Base-by-base conservation (phyloP, 176 grass and related monocot species). In the Musa schizocarpa region DNA sequence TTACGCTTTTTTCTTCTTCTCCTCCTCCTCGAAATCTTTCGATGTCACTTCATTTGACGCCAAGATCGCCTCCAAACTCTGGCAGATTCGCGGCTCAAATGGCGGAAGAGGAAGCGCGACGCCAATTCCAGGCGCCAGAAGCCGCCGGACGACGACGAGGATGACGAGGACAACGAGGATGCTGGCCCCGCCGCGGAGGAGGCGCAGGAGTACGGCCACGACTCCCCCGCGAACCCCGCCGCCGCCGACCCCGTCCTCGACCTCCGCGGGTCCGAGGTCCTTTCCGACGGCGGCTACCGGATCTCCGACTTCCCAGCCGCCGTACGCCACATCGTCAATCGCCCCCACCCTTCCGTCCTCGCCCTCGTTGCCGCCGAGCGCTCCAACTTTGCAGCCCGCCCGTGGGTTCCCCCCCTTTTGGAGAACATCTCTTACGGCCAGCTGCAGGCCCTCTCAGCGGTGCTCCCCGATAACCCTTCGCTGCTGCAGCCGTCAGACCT, bases 391-490 rank as follows among this genome's bases (percentile, higher is more conserved):
- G 10, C 68, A 14, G 51, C 56, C 0, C 68, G 24, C 8, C 53
- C 69, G 1, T 69, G 58, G 9, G 51, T 75, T 63, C 13, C 75
- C 9, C 49, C 78, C 8, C 74, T 78, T 54, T 72, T 99, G 14
- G 96, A 99, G 85, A 99, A 95, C 85, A 89, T 99, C 62, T 95
- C 96, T 13, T 81, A 99, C 23, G 96, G 96, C 21, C 96, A 99
- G 71, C 83, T 92, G 48, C 96, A 99, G 84, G 85, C 89, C 17
- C 21, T 87, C 11, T 91, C 96, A 8, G 82, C 79, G 25, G 76
- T 92, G 84, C 88, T 89, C 52, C 75, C 91, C 9, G 96, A 99
- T 79, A 87, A 92, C 59, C 85, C 85, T 13, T 93, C 85, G 62
- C 74, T 93, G 49, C 84, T 27, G n/a, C 68, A 73, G 50, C 43